Evolutionary conservation across 139 green algal genomes (phyloP), one percentile per base, ranked within the genome.

Genomic region (Bryopsis sp.): DNA sequence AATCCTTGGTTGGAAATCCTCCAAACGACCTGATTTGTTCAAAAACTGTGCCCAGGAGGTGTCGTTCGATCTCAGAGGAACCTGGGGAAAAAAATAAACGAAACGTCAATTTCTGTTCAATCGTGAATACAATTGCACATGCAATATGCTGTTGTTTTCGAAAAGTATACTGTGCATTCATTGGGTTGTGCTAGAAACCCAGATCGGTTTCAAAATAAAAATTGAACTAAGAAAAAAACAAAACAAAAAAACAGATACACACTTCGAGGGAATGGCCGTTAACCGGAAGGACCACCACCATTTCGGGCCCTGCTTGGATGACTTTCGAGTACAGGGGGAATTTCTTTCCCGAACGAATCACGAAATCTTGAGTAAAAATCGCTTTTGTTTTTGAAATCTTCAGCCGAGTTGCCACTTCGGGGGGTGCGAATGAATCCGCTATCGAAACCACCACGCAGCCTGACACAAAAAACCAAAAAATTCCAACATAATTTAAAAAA

Each of bases 321-420:
- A 96, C 81, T 1, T 84, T 83, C 0, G 57, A 47, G 72, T 90
- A 94, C 67, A 97, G 75, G 1, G 90, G 85, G 26, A 90, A 77
- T 4, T 72, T 43, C 72, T 88, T 91, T 54, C 82, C 82, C 2
- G 81, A 86, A 1, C 91, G 82, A 47, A 85, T 1, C 1, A 96
- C 76, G 24, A 89, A 78, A 34, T 95, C 88, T 84, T 96, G 90
- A 0, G 91, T 96, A 72, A 97, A 81, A 29, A 96, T 77, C 0
- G 79, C 80, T 6, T 58, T 71, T 1, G 90, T 85, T 2, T 59
- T 33, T 2, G 85, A 65, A 22, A 97, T 89, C 8, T 67, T 39
- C 22, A 96, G 77, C 6, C 92, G 75, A 2, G 72, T 60, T 1
- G 62, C 74, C n/a, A 97, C 92, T 78, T 94, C 81, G 0, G 63